Base-by-base conservation (phyloP, 108 stramenopile species). In the Cylindrotheca fusiformis region DNA sequence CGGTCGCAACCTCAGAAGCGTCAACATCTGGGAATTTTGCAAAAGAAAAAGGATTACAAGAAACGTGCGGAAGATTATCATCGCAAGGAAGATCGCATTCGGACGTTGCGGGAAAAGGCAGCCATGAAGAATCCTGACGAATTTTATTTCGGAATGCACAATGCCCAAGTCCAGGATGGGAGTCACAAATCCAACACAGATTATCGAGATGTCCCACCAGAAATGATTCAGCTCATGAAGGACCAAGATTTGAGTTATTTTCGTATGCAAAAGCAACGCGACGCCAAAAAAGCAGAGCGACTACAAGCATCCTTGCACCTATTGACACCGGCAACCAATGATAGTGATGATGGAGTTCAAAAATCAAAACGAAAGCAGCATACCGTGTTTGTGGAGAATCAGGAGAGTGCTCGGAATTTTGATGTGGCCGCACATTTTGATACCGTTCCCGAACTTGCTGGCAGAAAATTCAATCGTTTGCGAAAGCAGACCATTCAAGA, bases 71-170 rank as follows among this genome's bases (percentile, higher is more conserved):
- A 69, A 10, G 90, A 98, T 75, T 97, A 81, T 67, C 93, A 98
- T 59, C 62, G 65, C 19, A 99, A 99, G 83, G 65, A 81, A 59
- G 75, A 85, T 31, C 68, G 76, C 1, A 59, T 98, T 54, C 77
- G 66, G 36, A 62, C 77, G 20, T 79, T 99, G 72, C 68, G 86
- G 12, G 63, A 66, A 20, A 94, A 92, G 58, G 95, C 93, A 10
- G 62, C 89, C 22, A 84, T 95, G 81, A 74, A 93, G 55, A 99
- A 99, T 68, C 96, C 96, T 0, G 99, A 99, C 70, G 99, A 99
- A 84, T 99, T 97, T 72, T 99, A 99, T 74, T 96, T 97, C 78
- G 94, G 84, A n/a, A 99, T 99, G 99, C 65, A 93, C 55, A 85
- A 77, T 24, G 53, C 87, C 1, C 77, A 89, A 58, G 87, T 95